These are phyloP conservation scores for Daldinia concentrica DNA, from an alignment of 495 filamentous ascomycete genomes.

Conservation along the genomic window DNA sequence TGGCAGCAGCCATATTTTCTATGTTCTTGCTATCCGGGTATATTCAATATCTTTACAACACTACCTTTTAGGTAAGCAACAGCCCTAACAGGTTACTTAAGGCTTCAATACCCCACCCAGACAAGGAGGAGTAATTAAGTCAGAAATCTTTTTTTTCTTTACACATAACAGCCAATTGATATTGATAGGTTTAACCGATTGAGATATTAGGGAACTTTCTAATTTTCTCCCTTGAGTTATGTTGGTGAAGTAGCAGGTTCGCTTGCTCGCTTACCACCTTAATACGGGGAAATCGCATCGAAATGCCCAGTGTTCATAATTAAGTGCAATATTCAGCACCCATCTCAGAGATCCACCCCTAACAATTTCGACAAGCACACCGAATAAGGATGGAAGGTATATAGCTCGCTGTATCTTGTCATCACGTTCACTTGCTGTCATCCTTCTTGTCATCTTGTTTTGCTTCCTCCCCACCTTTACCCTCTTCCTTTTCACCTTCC, in stretches of 20 bases:
- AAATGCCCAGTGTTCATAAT: not conserved
- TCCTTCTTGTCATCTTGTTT: not conserved
- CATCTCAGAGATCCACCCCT: not conserved
- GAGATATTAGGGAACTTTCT: no score
- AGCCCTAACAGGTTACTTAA: no score
- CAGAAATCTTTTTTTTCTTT: no score
- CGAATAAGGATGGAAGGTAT: not conserved
- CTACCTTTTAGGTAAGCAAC: no score
- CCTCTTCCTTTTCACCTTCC: conserved; percentile 14
- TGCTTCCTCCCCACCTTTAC: not conserved
- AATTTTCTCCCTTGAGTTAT: no score
- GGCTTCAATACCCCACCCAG: no score
- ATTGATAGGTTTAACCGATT: no score
- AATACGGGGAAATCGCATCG: not conserved
- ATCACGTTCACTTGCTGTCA: not conserved
- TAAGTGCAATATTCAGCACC: not conserved
- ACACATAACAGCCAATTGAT: no score
- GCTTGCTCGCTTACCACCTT: not conserved
- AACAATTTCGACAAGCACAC: not conserved
- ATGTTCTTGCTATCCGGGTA: no score
- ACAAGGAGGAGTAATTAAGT: no score
- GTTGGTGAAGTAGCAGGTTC: not conserved
- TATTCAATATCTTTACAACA: no score
- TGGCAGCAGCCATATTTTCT: no score
- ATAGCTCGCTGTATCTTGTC: not conserved